These are phyloP conservation scores for Jackrogersella minutella DNA, from an alignment of 495 filamentous ascomycete species.

Conservation along the genomic window DNA sequence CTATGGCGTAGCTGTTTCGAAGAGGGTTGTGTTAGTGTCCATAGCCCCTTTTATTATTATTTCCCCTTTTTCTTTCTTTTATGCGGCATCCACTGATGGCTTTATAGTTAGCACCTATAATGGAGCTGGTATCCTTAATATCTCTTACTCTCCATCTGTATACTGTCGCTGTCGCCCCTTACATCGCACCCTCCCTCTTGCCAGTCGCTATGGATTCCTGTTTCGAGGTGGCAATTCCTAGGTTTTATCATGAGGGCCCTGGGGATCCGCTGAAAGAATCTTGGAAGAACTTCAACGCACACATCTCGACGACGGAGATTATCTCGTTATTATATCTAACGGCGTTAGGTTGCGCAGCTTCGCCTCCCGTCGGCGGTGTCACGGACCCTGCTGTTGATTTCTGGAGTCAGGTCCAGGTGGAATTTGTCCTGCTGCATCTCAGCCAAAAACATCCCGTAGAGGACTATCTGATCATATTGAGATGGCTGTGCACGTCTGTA, in stretches of 20 bases:
- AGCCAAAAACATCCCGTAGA: conserved; percentile 54
- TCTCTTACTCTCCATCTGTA: conserved; percentile 52
- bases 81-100: background rate
- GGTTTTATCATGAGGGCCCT: conserved; percentile 36
- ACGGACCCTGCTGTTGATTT: conserved; percentile 47
- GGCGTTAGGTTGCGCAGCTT: conserved; percentile 49
- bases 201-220: conserved; percentile 51
- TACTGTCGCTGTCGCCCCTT: conserved; percentile 49
- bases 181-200: conserved; percentile 52
- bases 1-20: conserved; percentile 55
- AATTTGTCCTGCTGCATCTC: conserved; percentile 56
- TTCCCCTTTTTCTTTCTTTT: background rate
- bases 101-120: conserved; percentile 52
- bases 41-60: no score
- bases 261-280: conserved; percentile 38
- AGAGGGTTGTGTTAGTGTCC: conserved; percentile 42
- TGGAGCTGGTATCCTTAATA: conserved; percentile 51
- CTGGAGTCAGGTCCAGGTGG: conserved; percentile 55
- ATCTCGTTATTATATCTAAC: conserved; percentile 52
- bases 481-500: conserved; percentile 52
- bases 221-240: conserved; percentile 45
- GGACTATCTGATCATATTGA: conserved; percentile 52
- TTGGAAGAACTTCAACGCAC: conserved; percentile 30
- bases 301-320: conserved; percentile 52
- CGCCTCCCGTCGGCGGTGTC: conserved; percentile 27